phyloP scores from a whole-genome alignment of 352 stramenopile genomes.

The Pythium dissimile region DNA sequence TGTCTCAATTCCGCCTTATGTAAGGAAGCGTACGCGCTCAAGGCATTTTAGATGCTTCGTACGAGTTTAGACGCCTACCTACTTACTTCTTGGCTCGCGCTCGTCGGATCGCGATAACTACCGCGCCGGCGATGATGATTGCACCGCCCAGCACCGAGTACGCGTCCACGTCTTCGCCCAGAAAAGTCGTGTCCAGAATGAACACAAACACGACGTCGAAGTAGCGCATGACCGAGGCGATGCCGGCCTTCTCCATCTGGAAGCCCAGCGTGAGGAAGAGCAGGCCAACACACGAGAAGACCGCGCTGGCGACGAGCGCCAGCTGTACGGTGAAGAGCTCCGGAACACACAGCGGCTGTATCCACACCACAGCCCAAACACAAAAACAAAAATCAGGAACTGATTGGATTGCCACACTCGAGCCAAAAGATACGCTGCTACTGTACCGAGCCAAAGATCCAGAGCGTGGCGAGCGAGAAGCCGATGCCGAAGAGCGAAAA shows the following conservation, averaged over 20 bases:
- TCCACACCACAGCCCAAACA: too few species aligned
- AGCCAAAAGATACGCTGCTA: too few species aligned
- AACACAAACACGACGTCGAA: conserved; percentile 74
- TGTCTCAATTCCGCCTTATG: too few species aligned
- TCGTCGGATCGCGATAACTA: conserved; percentile 46
- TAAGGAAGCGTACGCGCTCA: too few species aligned
- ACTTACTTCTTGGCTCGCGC: conserved; percentile 25
- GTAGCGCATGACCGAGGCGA: conserved; percentile 67
- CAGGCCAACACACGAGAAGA: conserved; percentile 49
- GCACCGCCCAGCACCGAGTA: conserved; percentile 55
- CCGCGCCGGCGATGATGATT: conserved; percentile 50
- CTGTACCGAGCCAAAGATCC: conserved; percentile 28
- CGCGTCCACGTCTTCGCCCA: conserved; percentile 47
- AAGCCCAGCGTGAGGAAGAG: conserved; percentile 57
- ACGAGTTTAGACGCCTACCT: conserved; percentile 5
- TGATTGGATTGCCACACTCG: too few species aligned
- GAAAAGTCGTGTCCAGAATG: conserved; percentile 39
- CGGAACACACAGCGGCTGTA: conserved; percentile 21
- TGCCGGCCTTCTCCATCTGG: conserved; percentile 53
- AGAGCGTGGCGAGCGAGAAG: conserved; percentile 27
- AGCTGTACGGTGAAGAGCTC: conserved; percentile 29
- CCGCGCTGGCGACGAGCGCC: conserved; percentile 35
- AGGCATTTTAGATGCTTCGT: too few species aligned
- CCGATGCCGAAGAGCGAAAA: conserved; percentile 38
- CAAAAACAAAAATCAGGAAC: conserved; percentile 14